Base-by-base conservation (phyloP, 768 basidiomycete species). In the Coprinellus micaceus region DNA sequence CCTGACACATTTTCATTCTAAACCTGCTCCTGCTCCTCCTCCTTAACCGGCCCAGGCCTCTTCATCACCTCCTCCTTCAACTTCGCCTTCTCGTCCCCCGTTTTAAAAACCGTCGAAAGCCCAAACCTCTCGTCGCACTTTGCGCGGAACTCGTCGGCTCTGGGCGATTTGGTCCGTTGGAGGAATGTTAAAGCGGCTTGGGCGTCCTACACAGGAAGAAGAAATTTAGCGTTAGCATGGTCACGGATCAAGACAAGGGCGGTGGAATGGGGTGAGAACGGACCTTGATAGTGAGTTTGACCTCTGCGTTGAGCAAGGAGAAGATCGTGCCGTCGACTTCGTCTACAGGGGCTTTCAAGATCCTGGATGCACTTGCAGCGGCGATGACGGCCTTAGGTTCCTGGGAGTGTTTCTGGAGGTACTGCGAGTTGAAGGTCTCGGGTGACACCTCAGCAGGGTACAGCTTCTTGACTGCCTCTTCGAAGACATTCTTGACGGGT, bases 391-490 rank as follows among this genome's bases (percentile, higher is more conserved):
- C 83, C 2, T 67, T 59, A 0, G 82, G 75, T 10, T 78, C 78
- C 0, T 69, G 62, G 0, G 83, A 71, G 58, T 88, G 79, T 15
- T 65, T 74, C 64, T 94, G 89, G 12, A 93, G 77, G 67, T 86
- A 93, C 58, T 89, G 82, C 17, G 84, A 80, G 64, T 90, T 94
- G 73, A 79, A 88, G 0, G 78, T 78, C 40, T 88, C 84, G n/a
- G 84, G 63, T 0, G 85, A 77, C 1, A 85, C 60, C 25, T 80
- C 80, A 21, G 52, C 41, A 40, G 90, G 83, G 4, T 92, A 68
- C 41, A 92, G 63, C 41, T 74, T 69, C 1, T 75, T 52, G 15
- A 88, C 59, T 0, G 77, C 64, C 19, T 80, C 74, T 0, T 74
- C 67, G 51, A 91, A 71, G 9, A 84, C 67, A 0, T 79, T 64